Percentiles rank a stretch among this genome's conserved stretches.
These are phyloP conservation scores for Hemisphaericaspora xylanilytica DNA, from an alignment of 1,139 yeast species.

Conservation along the genomic window DNA sequence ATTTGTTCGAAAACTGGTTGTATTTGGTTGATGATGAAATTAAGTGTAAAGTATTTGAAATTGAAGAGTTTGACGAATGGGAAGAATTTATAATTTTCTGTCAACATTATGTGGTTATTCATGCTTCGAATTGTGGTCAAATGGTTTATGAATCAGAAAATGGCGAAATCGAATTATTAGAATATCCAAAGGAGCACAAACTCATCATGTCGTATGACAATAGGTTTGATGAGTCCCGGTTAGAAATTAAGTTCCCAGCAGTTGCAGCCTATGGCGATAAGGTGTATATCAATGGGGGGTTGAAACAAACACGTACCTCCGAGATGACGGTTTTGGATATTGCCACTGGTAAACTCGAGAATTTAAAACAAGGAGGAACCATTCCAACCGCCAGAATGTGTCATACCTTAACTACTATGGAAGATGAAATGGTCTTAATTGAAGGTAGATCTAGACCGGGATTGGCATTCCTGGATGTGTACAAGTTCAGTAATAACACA, in stretches of 20 bases:
- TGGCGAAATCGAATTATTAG: conserved; percentile 6
- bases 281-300: conserved; percentile 54
- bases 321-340: conserved; percentile 15
- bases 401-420: conserved; percentile 47
- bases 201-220: conserved; percentile 12
- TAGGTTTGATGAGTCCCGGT: conserved; percentile 13
- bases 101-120: conserved; percentile 71
- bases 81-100: conserved; percentile 78
- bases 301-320: conserved; percentile 42
- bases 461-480: conserved; percentile 33
- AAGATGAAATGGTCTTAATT: conserved; percentile 36
- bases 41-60: conserved; percentile 42
- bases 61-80: conserved; percentile 80
- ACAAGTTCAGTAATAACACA: conserved; percentile 15
- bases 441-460: conserved; percentile 75
- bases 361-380: conserved; percentile 1
- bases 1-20: conserved; percentile 60
- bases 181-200: conserved; percentile 9
- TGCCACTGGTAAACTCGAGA: conserved; percentile 10
- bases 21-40: conserved; percentile 36
- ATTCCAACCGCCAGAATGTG: conserved; percentile 55
- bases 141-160: conserved; percentile 12
- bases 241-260: conserved; percentile 50
- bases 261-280: conserved; percentile 24
- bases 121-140: conserved; percentile 50